Evolutionary conservation across 768 basidiomycete species (phyloP).

Genomic region (Pholiota molesta): DNA sequence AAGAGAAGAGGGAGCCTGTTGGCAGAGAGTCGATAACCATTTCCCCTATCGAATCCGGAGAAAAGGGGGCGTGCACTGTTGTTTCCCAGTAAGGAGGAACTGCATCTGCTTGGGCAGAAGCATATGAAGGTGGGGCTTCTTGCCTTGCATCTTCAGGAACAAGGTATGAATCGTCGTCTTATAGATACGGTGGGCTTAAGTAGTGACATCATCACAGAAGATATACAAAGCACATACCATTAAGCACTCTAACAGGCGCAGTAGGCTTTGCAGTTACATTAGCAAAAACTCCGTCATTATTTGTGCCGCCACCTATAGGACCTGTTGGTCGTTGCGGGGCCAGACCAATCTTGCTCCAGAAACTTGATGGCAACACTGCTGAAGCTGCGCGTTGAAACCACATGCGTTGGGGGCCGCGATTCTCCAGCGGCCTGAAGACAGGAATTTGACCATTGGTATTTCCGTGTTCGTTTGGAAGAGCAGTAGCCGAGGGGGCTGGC

Average conservation of each 20-base stretch:
- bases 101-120: constrained; percentile 90
- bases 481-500: constrained; percentile 61
- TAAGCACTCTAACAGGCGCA: constrained; percentile 56
- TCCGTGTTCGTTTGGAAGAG: constrained; percentile 71
- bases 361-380: constrained; percentile 56
- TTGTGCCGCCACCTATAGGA: constrained; percentile 63
- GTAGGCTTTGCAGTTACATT: constrained; percentile 92
- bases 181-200: background rate
- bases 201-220: constrained; percentile 12
- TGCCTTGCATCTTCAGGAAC: constrained; percentile 84
- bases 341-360: constrained; percentile 50
- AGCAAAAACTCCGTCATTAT: constrained; percentile 92
- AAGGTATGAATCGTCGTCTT: constrained; percentile 76
- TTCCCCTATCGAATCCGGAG: constrained; percentile 66
- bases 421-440: constrained; percentile 37
- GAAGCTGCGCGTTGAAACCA: constrained; percentile 63
- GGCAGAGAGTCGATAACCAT: constrained; percentile 91
- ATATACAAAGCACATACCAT: constrained; percentile 46
- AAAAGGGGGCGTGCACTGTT: constrained; percentile 88
- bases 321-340: constrained; percentile 40
- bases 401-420: constrained; percentile 37
- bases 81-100: constrained; percentile 99
- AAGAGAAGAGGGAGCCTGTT: constrained; percentile 80
- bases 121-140: constrained; percentile 91
- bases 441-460: constrained; percentile 78